A percentile compares a stretch with the other conserved stretches of the same genome.
Evolutionary conservation across 2,329 filamentous ascomycete species (phyloP).

Genomic region (Talaromyces sp.): DNA sequence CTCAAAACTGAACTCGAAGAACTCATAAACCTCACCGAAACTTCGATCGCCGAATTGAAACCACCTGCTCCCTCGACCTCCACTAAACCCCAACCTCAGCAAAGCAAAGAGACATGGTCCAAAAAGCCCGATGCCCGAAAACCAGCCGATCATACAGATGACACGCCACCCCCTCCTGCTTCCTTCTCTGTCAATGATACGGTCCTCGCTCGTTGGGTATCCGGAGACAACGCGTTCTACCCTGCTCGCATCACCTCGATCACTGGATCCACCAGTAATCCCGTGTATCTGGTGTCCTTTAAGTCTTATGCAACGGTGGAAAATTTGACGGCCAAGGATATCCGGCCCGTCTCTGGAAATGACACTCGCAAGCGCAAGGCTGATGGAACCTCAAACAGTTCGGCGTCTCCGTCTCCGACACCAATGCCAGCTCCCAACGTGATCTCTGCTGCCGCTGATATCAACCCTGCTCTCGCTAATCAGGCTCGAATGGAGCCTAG

Average conservation of each 20-base stretch:
- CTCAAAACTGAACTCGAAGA: slow-evolving; percentile 80
- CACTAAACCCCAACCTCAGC: slow-evolving; percentile 52
- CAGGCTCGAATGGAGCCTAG: slow-evolving; percentile 66
- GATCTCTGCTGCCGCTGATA: slow-evolving; percentile 67
- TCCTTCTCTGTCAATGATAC: slow-evolving; percentile 85
- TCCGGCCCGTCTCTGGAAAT: slow-evolving; percentile 71
- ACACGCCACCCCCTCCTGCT: slow-evolving; percentile 50
- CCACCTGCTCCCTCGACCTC: slow-evolving; percentile 49
- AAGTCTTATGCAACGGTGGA: slow-evolving; percentile 83
- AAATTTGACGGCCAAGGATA: slow-evolving; percentile 78
- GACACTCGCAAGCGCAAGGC: slow-evolving; percentile 80
- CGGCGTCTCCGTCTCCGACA: slow-evolving; percentile 45
- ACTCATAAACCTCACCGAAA: slow-evolving; percentile 77
- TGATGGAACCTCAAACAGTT: slow-evolving; percentile 68
- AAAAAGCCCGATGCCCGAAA: slow-evolving; percentile 65
- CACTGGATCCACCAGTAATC: slow-evolving; percentile 86
- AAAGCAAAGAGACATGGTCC: slow-evolving; percentile 73
- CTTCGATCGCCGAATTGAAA: slow-evolving; percentile 79
- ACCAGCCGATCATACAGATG: slow-evolving; percentile 53
- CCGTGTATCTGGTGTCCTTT: slow-evolving; percentile 94
- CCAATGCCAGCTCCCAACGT: slow-evolving; percentile 51
- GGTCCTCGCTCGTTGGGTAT: slow-evolving; percentile 86
- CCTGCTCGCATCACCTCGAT: slow-evolving; percentile 90
- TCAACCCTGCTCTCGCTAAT: slow-evolving; percentile 66
- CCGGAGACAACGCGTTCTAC: slow-evolving; percentile 88